Conservation (phyloP, 179 eudicot species). For the Silene coronaria region DNA sequence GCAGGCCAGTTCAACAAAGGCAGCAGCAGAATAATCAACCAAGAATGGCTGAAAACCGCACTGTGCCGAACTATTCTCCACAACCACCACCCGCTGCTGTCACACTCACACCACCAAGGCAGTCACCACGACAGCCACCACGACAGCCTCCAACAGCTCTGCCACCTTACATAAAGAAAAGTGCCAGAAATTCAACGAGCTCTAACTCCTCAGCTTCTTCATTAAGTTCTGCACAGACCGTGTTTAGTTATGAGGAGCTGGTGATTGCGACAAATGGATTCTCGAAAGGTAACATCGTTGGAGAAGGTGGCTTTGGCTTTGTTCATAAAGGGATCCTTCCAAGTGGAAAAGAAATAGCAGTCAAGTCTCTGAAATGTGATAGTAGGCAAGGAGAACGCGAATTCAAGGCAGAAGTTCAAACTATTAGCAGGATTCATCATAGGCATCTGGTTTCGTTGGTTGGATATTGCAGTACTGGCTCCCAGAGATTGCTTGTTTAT, state of each 20-base stretch:
- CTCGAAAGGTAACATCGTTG: conserved; percentile 63
- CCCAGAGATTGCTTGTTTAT: conserved; percentile 67
- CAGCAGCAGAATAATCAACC: conserved; percentile 26
- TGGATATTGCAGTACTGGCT: conserved; percentile 70
- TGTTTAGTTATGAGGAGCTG: conserved; percentile 70
- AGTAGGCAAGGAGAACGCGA: conserved; percentile 89
- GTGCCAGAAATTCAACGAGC: not conserved
- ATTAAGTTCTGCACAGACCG: conserved; percentile 52
- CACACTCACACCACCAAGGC: not conserved
- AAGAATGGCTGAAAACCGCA: not conserved
- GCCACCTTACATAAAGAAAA: conserved; percentile 18
- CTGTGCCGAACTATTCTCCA: conserved; percentile 17
- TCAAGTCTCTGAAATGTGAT: conserved; percentile 71
- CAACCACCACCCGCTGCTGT: conserved; percentile 1
- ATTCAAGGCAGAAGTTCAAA: conserved; percentile 85
- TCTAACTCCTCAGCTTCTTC: conserved; percentile 55
- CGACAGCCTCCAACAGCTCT: conserved; percentile 7
- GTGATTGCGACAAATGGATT: conserved; percentile 76
- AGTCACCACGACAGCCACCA: not conserved
- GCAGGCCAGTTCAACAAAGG: conserved; percentile 17
- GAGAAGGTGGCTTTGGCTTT: conserved; percentile 91
- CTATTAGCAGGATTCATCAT: conserved; percentile 84
- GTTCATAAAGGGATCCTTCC: conserved; percentile 85
- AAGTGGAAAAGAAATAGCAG: conserved; percentile 76
- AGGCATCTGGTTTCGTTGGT: conserved; percentile 89